These are phyloP conservation scores for Ophiostoma sp. DNA, from an alignment of 2,329 filamentous ascomycete genomes.

Conservation along the genomic window DNA sequence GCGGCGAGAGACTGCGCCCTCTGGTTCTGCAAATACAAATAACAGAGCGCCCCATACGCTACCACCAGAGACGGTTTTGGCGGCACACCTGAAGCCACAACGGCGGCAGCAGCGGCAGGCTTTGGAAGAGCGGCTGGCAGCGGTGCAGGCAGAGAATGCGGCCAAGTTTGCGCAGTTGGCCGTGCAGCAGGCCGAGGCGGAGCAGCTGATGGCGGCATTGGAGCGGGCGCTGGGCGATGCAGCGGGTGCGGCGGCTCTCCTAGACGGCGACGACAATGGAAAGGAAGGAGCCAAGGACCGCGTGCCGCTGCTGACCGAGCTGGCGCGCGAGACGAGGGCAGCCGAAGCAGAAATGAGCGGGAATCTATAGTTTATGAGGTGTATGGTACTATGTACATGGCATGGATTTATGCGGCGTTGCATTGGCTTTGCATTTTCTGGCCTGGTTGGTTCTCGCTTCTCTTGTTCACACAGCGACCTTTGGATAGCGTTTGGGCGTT, in stretches of 20 bases:
- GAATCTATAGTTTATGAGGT: not conserved
- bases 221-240: conserved; percentile 52
- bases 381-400: not conserved
- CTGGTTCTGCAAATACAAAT: not conserved
- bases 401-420: not conserved
- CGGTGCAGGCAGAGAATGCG: conserved; percentile 53
- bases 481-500: conserved; percentile 2
- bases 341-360: conserved; percentile 40
- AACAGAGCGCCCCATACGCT: conserved; percentile 46
- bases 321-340: conserved; percentile 47
- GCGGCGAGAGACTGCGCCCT: conserved; percentile 35
- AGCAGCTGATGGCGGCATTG: conserved; percentile 44
- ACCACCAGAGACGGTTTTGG: conserved; percentile 47
- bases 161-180: conserved; percentile 47
- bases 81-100: conserved; percentile 51
- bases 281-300: not conserved
- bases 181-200: conserved; percentile 52
- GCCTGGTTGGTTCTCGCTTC: not conserved
- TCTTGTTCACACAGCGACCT: not conserved
- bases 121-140: conserved; percentile 54
- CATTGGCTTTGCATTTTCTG: not conserved
- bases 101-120: conserved; percentile 50
- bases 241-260: conserved; percentile 46
- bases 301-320: conserved; percentile 40
- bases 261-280: conserved; percentile 33